Evolutionary conservation across 2,329 filamentous ascomycete species (phyloP).

Genomic region (Mycosphaerella arachidis): DNA sequence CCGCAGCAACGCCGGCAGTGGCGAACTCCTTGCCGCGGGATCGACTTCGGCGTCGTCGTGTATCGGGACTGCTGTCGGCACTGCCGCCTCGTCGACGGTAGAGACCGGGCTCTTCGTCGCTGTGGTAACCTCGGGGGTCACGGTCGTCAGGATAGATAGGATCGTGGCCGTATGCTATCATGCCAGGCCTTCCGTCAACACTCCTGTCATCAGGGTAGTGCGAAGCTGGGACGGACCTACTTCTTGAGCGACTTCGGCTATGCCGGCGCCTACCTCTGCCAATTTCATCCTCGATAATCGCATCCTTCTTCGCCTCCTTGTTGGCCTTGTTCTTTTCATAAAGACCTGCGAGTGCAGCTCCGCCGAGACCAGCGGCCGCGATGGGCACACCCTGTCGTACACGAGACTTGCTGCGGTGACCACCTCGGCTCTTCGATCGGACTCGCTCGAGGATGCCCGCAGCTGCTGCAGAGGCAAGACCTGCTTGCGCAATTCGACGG

Average conservation of each 20-base stretch:
- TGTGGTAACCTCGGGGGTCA: constrained; percentile 37
- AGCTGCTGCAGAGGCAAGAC: constrained; percentile 58
- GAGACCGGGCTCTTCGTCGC: constrained; percentile 39
- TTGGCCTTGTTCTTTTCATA: constrained; percentile 61
- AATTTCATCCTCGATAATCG: constrained; percentile 35
- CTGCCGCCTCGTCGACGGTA: constrained; percentile 41
- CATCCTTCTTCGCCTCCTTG: constrained; percentile 50
- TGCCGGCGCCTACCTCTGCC: constrained; percentile 24
- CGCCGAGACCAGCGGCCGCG: constrained; percentile 56
- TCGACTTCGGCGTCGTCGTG: constrained; percentile 31
- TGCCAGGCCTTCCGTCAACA: constrained; percentile 46
- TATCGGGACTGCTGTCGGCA: constrained; percentile 39
- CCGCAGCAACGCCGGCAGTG: constrained; percentile 54
- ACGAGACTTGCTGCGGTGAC: constrained; percentile 52
- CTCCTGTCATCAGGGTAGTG: constrained; percentile 36
- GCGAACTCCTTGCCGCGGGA: constrained; percentile 50
- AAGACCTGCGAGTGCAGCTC: constrained; percentile 57
- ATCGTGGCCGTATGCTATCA: constrained; percentile 62
- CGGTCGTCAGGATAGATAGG: constrained; percentile 54
- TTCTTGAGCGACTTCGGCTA: constrained; percentile 37
- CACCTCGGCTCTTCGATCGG: constrained; percentile 55
- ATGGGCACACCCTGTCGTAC: constrained; percentile 56
- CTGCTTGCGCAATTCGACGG: constrained; percentile 57
- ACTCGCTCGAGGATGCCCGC: constrained; percentile 57
- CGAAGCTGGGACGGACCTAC: constrained; percentile 40